These are phyloP conservation scores for Pseudozyma hubeiensis DNA, from an alignment of 1,284 basidiomycete genomes.

Conservation along the genomic window DNA sequence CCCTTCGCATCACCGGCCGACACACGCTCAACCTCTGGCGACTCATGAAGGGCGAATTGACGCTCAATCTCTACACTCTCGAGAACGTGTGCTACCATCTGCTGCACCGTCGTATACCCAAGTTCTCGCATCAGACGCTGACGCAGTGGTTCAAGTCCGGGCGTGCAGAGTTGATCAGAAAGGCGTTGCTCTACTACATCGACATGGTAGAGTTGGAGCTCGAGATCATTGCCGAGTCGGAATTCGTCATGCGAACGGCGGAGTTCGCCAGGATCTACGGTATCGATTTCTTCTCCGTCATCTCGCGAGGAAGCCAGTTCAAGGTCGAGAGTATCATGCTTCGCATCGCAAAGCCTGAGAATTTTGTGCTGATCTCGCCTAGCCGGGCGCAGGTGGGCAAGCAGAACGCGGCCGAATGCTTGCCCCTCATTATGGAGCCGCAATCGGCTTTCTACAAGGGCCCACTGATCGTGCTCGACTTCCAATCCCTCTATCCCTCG, in stretches of 20 bases:
- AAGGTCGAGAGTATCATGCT: constrained; percentile 99
- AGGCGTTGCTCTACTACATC: constrained; percentile 55
- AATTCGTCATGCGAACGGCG: constrained; percentile 64
- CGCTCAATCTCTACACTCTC: constrained; percentile 83
- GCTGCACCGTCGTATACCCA: constrained; percentile 73
- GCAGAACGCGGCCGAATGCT: constrained; percentile 94
- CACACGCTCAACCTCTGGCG: constrained; percentile 94
- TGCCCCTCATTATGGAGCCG: constrained; percentile 94
- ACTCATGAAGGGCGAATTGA: constrained; percentile 86
- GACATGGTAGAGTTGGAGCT: constrained; percentile 54
- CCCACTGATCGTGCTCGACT: constrained; percentile 91
- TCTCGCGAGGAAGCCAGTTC: constrained; percentile 94
- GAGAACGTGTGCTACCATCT: constrained; percentile 81
- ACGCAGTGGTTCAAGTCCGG: constrained; percentile 77
- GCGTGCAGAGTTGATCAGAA: constrained; percentile 21
- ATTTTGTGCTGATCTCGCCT: constrained; percentile 68
- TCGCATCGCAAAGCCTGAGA: constrained; percentile 96
- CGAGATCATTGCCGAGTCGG: constrained; percentile 61
- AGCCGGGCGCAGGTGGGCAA: constrained; percentile 70
- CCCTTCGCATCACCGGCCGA: constrained; percentile 85
- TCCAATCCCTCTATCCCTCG: constrained; percentile 94
- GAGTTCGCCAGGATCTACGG: constrained; percentile 97
- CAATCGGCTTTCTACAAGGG: constrained; percentile 90
- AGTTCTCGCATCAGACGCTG: constrained; percentile 77
- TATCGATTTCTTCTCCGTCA: constrained; percentile 94